Base-by-base conservation (phyloP, 192 early-diverging fungal species). In the Backusella parvicylindrica region DNA sequence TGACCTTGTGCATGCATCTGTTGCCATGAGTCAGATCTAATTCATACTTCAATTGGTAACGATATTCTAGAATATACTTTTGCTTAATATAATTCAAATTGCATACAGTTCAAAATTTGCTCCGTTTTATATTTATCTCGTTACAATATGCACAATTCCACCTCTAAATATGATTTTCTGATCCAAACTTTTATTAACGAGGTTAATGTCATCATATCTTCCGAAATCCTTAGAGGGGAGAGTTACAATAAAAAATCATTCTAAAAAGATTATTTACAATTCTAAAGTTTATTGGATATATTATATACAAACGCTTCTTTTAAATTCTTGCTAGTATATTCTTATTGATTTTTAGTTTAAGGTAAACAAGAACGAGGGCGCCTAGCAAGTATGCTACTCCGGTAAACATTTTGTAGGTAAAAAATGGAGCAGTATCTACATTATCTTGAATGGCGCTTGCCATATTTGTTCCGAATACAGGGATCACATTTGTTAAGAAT, bases 351-450 rank as follows among this genome's bases (percentile, higher is more conserved):
- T 72, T 53, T 2, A 78, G 49, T 49, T 73, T 78, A 21, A 78
- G 47, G 15, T 40, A 31, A 40, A 68, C 8, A 15, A 78, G 28
- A 41, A 78, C 12, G 18, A 67, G 0, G 1, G 65, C 64, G 3
- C 36, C 70, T 7, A 68, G 5, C 2, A 73, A n/a, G 56, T 78
- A 78, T 13, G 64, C 30, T 13, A 69, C 71, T 32, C 80, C 76
- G 23, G 78, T 64, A 76, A 81, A 87, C 76, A 87, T 79, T 73
- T 83, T 82, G 15, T 85, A 73, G 31, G 76, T 73, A 65, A 84
- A 77, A 13, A 67, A 79, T 0, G 77, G 64, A 23, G 73, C 64
- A 12, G 53, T 60, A 13, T 60, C 37, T 13, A 79, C 66, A 47
- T 70, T 77, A 5, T 70, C 16, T 70, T 82, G 68, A 9, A 82